These are phyloP conservation scores for Phellinidium pouzarii DNA, from an alignment of 1,284 basidiomycete genomes.

Conservation along the genomic window DNA sequence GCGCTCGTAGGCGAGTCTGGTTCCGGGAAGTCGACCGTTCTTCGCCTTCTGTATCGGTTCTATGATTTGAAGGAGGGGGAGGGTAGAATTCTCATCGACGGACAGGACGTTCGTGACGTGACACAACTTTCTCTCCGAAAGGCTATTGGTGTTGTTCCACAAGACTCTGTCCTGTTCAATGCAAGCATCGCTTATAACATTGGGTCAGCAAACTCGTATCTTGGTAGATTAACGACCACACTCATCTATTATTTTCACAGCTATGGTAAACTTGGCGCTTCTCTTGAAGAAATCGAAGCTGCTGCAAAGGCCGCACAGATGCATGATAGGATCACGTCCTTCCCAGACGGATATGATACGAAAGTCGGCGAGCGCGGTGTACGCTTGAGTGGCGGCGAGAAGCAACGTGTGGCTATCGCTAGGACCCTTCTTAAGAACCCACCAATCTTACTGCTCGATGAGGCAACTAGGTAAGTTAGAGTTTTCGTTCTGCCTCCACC, in stretches of 20 bases:
- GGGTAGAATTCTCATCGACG: slow-evolving; percentile 73
- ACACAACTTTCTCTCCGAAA: slow-evolving; percentile 75
- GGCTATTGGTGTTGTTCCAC: slow-evolving; percentile 79
- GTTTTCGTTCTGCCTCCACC: slow-evolving; percentile 17
- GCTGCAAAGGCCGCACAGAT: slow-evolving; percentile 76
- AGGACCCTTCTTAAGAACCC: slow-evolving; percentile 83
- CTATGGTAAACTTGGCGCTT: slow-evolving; percentile 66
- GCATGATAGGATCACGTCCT: slow-evolving; percentile 70
- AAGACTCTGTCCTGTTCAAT: slow-evolving; percentile 82
- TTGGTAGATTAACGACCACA: not conserved
- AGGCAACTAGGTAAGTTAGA: slow-evolving; percentile 58
- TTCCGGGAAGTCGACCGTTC: slow-evolving; percentile 75
- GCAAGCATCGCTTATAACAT: slow-evolving; percentile 74
- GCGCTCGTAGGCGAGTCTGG: slow-evolving; percentile 81
- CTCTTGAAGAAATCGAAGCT: slow-evolving; percentile 60
- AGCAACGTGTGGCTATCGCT: slow-evolving; percentile 83
- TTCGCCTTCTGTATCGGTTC: slow-evolving; percentile 82
- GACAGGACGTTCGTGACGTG: slow-evolving; percentile 78
- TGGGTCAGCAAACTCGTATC: slow-evolving; percentile 32
- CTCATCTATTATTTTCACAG: slow-evolving; percentile 27
- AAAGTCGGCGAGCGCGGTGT: slow-evolving; percentile 79
- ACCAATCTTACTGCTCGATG: slow-evolving; percentile 77
- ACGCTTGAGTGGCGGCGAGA: slow-evolving; percentile 72
- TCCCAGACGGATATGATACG: slow-evolving; percentile 80
- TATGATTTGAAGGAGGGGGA: slow-evolving; percentile 77